Base-by-base conservation (phyloP, 768 basidiomycete genomes). In the Psilocybe sp. region DNA sequence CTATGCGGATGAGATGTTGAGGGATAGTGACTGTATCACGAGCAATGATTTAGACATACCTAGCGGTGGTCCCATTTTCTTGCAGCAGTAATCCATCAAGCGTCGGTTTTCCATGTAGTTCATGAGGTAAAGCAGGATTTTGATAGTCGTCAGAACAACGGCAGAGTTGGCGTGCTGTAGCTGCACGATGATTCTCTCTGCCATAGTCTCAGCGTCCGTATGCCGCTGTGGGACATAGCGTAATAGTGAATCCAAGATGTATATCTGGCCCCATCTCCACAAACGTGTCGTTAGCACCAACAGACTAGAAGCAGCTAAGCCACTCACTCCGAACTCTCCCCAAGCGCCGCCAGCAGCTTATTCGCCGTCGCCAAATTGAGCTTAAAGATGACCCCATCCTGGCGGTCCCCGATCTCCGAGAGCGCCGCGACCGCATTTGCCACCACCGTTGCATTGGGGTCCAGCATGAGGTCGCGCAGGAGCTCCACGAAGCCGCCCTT, bases 141-240 rank as follows among this genome's bases (percentile, higher is more conserved):
- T 98, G 78, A 98, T 91, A 12, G 94, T 89, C n/a, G 96, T 98
- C 47, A 99, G 75, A 10, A 98, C 94, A n/a, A 99, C 97, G 2
- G 97, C 97, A 20, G 93, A 95, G 66, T 99, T 99, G n/a, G 94
- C 93, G 64, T 98, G 96, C 62, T 97, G 92, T 20, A 99, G 74
- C 58, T 98, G 89, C 41, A 93, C 80, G 40, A 94, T 84, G 55
- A 99, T 89, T 31, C 96, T 87, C 66, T 99, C 97, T n/a, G 90
- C 93, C 72, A 98, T 86, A 33, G 89, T 73, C 68, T 97, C 92
- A 9, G 97, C 97, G 62, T 99, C 97, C 15, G 81, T 72, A 50
- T 90, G 81, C 47, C 78, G 75, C 58, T 93, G 87, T 4, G 97
- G 97, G n/a, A 97, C 90, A 64, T 89, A 98, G 35, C 94, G 90